These are phyloP conservation scores for Globisporangium takayamanum DNA, from an alignment of 352 stramenopile species.

Conservation along the genomic window DNA sequence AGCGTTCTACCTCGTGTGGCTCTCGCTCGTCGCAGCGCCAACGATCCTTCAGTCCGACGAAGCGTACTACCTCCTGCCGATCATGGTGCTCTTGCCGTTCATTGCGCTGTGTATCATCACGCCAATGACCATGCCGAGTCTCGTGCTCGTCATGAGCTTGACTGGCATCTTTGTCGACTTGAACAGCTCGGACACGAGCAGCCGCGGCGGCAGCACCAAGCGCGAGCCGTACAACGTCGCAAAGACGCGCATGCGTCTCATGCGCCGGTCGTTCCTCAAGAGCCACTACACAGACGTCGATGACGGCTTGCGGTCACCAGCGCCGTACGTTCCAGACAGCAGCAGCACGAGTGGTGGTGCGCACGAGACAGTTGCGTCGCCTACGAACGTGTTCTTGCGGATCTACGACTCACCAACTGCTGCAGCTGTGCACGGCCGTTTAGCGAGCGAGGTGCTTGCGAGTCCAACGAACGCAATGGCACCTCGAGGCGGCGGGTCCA, in stretches of 20 bases:
- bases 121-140: constrained; percentile 79
- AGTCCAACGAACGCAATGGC: constrained; percentile 10
- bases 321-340: neutral
- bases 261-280: constrained; percentile 61
- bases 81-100: constrained; percentile 67
- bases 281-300: constrained; percentile 51
- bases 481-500: neutral
- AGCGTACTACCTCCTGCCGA: constrained; percentile 26
- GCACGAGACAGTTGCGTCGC: constrained; percentile 17
- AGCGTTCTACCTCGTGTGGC: constrained; percentile 83
- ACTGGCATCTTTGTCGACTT: constrained; percentile 84
- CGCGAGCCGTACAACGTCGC: constrained; percentile 31
- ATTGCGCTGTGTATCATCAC: constrained; percentile 73
- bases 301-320: constrained; percentile 2
- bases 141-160: constrained; percentile 84
- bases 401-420: constrained; percentile 61
- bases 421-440: constrained; percentile 26
- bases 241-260: constrained; percentile 66
- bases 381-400: constrained; percentile 53
- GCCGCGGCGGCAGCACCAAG: constrained; percentile 1
- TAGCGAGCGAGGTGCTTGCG: constrained; percentile 3
- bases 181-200: constrained; percentile 24
- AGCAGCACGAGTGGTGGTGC: neutral
- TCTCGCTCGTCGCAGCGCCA: constrained; percentile 66
- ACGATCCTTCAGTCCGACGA: constrained; percentile 22